Conservation (phyloP, 2,329 filamentous ascomycete species). For the Neofusicoccum ribis region DNA sequence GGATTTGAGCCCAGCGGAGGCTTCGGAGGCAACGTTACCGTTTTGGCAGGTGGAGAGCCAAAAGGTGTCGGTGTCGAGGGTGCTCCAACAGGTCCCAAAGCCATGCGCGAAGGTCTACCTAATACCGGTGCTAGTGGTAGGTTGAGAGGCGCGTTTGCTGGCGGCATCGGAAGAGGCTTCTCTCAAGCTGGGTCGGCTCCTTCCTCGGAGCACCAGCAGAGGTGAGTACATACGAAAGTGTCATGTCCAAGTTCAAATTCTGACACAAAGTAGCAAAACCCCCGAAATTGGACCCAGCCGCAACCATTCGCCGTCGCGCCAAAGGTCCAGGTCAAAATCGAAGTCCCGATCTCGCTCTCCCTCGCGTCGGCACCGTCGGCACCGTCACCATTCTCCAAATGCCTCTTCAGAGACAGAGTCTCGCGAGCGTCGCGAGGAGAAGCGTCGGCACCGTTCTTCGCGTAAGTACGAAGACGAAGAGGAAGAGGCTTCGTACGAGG, state of each 20-base stretch:
- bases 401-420: constrained; percentile 31
- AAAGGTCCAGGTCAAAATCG: constrained; percentile 29
- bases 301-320: constrained; percentile 36
- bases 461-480: constrained; percentile 37
- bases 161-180: background rate
- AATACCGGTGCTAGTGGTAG: constrained; percentile 74
- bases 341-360: constrained; percentile 38
- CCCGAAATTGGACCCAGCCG: constrained; percentile 40
- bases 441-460: constrained; percentile 52
- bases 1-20: constrained; percentile 22
- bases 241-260: background rate
- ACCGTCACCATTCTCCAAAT: constrained; percentile 56
- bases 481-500: constrained; percentile 45
- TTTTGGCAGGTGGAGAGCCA: constrained; percentile 39
- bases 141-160: constrained; percentile 33
- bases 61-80: constrained; percentile 61
- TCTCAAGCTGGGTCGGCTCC: background rate
- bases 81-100: constrained; percentile 90
- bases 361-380: constrained; percentile 48
- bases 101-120: constrained; percentile 85
- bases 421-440: constrained; percentile 39
- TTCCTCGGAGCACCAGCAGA: constrained; percentile 3
- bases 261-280: constrained; percentile 28
- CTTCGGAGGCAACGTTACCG: constrained; percentile 34
- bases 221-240: background rate